phyloP scores from a whole-genome alignment of 2,329 filamentous ascomycete genomes.

The Emergomyces orientalis region DNA sequence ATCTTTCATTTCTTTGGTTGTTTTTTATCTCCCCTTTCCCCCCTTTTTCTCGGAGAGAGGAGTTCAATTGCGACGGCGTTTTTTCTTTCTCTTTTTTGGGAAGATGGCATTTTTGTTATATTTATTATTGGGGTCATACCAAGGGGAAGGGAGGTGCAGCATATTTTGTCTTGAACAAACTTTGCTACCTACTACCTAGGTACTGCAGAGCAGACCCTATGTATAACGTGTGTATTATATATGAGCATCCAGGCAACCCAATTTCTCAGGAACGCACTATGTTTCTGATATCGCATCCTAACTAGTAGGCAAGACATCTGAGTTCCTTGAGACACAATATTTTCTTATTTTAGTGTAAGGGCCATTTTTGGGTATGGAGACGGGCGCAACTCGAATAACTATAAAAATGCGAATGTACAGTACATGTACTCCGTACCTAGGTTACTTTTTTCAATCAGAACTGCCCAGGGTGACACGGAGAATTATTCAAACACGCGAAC shows the following conservation, averaged over 20 bases:
- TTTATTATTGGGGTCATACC: constrained; percentile 4
- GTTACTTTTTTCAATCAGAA: too few relatives aligned
- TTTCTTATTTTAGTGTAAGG: not conserved
- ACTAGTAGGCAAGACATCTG: not conserved
- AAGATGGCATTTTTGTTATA: not conserved
- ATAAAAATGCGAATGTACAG: too few relatives aligned
- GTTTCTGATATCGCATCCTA: not conserved
- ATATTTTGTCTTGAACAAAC: not conserved
- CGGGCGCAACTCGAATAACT: too few relatives aligned
- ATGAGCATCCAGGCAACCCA: not conserved
- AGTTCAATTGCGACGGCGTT: constrained; percentile 2
- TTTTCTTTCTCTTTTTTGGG: not conserved
- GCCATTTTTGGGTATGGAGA: too few relatives aligned
- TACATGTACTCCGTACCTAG: too few relatives aligned
- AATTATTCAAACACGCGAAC: not conserved
- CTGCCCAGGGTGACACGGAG: too few relatives aligned
- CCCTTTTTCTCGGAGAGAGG: not conserved
- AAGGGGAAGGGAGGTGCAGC: not conserved
- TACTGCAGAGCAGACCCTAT: too few relatives aligned
- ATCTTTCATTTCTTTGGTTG: not conserved
- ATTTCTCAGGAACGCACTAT: not conserved
- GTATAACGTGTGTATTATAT: too few relatives aligned
- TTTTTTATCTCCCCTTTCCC: not conserved
- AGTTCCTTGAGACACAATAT: not conserved
- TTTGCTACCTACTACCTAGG: not conserved